Evolutionary conservation across 1,284 basidiomycete genomes (phyloP).

Genomic region (Chiua sp.): DNA sequence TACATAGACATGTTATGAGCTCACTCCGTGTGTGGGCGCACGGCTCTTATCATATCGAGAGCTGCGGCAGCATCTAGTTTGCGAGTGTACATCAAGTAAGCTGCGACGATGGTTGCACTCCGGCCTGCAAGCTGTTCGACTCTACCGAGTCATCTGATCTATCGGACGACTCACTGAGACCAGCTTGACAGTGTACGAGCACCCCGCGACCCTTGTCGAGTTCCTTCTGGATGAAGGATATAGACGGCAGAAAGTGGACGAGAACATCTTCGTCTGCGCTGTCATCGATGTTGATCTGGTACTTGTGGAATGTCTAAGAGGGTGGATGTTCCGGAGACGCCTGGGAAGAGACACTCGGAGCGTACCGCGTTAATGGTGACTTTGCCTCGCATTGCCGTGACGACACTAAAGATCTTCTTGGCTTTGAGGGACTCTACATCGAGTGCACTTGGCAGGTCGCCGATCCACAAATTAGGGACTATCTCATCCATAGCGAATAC

Average conservation of each 20-base stretch:
- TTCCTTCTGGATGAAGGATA: conserved; percentile 81
- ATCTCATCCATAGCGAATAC: conserved; percentile 52
- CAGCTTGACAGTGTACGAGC: conserved; percentile 87
- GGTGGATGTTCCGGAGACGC: neutral
- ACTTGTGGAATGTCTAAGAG: conserved; percentile 66
- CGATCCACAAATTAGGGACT: conserved; percentile 68
- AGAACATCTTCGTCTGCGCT: conserved; percentile 76
- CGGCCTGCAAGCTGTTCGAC: conserved; percentile 55
- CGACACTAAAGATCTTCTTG: conserved; percentile 71
- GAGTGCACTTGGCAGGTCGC: conserved; percentile 59
- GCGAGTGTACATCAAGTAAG: conserved; percentile 82
- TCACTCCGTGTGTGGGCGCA: conserved; percentile 73
- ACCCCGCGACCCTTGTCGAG: conserved; percentile 77
- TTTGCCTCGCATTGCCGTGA: conserved; percentile 74
- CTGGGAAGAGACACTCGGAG: conserved; percentile 1
- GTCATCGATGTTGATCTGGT: conserved; percentile 77
- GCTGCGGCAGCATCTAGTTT: conserved; percentile 71
- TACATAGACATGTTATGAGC: conserved; percentile 29
- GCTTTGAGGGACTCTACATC: conserved; percentile 58
- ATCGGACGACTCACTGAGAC: conserved; percentile 73
- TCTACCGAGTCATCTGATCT: neutral
- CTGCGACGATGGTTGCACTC: conserved; percentile 81
- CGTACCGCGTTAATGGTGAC: conserved; percentile 68
- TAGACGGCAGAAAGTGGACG: conserved; percentile 74
- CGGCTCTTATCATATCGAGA: conserved; percentile 66